phyloP scores from a whole-genome alignment of 306 rosid species.

The apple (Malus domestica) region ASM211411v1 NC_041793.1:42351001-42351500 shows the following conservation, averaged over 20 bases:
- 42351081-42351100: background rate
- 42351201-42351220: background rate
- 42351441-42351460: background rate
- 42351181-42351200: background rate
- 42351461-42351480: background rate
- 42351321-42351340: background rate
- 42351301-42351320: background rate
- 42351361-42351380: background rate
- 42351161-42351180: background rate
- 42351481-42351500: background rate
- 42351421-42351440: no score
- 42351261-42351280: background rate
- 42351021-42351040: background rate
- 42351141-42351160: background rate
- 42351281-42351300: background rate
- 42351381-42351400: constrained; percentile 1
- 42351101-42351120: background rate
- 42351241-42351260: background rate
- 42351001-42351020: background rate
- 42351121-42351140: background rate
- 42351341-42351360: background rate
- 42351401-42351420: background rate
- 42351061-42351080: background rate
- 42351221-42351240: constrained; percentile 5
- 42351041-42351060: background rate